A percentile compares a stretch with the other conserved stretches of the same genome.
These are phyloP conservation scores for Rusavskia elegans DNA, from an alignment of 495 filamentous ascomycete species.

Conservation along the genomic window DNA sequence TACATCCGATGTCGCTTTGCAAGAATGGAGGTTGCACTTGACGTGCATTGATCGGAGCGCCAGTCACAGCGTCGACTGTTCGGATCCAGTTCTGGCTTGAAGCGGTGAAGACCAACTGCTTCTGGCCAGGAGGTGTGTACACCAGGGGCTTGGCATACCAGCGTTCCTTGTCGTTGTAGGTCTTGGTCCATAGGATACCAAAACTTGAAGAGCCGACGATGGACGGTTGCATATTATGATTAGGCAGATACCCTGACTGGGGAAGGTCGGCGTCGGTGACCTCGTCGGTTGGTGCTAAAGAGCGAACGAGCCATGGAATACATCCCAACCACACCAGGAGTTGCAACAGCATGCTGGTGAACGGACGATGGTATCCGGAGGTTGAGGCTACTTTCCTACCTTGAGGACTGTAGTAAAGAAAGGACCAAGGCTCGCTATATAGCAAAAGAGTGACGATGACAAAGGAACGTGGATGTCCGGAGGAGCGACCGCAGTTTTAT, in stretches of 20 bases:
- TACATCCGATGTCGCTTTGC: constrained; percentile 22
- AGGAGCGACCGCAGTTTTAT: too few relatives aligned
- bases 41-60: constrained; percentile 13
- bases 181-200: constrained; percentile 20
- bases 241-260: constrained; percentile 25
- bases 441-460: not conserved
- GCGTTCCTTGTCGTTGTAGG: constrained; percentile 11
- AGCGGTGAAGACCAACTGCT: constrained; percentile 24
- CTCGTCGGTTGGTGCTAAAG: constrained; percentile 18
- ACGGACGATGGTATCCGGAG: too few relatives aligned
- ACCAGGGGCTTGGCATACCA: constrained; percentile 26
- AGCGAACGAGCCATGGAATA: constrained; percentile 4
- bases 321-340: not conserved
- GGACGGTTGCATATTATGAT: constrained; percentile 29
- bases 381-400: too few relatives aligned
- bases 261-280: constrained; percentile 23
- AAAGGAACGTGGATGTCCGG: too few relatives aligned
- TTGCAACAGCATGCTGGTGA: constrained; percentile 4
- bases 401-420: not conserved
- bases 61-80: constrained; percentile 21
- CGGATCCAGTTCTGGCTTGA: constrained; percentile 22
- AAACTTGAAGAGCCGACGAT: constrained; percentile 21
- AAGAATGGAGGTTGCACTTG: constrained; percentile 20
- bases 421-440: not conserved
- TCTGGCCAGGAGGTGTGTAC: constrained; percentile 19